Evolutionary conservation across 441 rosid genomes (phyloP).

Genomic region (Croton laevigatus): DNA sequence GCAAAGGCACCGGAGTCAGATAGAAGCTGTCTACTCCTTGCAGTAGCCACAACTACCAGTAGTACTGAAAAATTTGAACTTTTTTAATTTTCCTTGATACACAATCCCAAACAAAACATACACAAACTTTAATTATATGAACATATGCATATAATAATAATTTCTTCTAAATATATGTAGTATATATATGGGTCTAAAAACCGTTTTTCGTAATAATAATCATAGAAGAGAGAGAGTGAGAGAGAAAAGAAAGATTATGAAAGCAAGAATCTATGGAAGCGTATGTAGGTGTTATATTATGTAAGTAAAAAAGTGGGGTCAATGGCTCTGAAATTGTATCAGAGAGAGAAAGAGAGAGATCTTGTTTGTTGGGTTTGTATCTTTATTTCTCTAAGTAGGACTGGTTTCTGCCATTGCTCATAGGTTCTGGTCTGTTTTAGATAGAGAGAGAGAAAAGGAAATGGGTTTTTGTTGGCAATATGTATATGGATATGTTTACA

Average conservation of each 20-base stretch:
- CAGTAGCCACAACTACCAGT: constrained; percentile 82
- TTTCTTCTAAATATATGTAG: not conserved
- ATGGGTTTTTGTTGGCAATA: not conserved
- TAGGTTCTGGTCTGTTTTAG: constrained; percentile 16
- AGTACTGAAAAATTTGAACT: not conserved
- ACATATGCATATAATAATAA: constrained; percentile 1
- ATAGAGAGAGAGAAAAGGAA: not conserved
- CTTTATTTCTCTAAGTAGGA: constrained; percentile 12
- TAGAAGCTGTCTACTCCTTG: constrained; percentile 68
- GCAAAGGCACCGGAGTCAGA: constrained; percentile 93
- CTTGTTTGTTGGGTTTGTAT: constrained; percentile 22
- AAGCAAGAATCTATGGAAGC: constrained; percentile 23
- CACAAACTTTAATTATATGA: not conserved
- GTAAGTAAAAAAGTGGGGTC: constrained; percentile 36
- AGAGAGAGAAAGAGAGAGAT: constrained; percentile 29
- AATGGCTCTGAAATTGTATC: constrained; percentile 36
- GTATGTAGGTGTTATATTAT: constrained; percentile 33
- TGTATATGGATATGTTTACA: too few species aligned
- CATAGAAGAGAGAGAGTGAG: constrained; percentile 15
- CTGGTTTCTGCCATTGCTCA: constrained; percentile 24
- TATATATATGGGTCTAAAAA: not conserved
- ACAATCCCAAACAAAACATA: not conserved
- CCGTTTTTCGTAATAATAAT: constrained; percentile 15
- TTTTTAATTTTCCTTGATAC: not conserved
- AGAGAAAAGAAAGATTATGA: constrained; percentile 5